Percentiles rank a stretch among this genome's conserved stretches.
phyloP scores from a whole-genome alignment of 345 rosid genomes.

The Gossypium bickii region DNA sequence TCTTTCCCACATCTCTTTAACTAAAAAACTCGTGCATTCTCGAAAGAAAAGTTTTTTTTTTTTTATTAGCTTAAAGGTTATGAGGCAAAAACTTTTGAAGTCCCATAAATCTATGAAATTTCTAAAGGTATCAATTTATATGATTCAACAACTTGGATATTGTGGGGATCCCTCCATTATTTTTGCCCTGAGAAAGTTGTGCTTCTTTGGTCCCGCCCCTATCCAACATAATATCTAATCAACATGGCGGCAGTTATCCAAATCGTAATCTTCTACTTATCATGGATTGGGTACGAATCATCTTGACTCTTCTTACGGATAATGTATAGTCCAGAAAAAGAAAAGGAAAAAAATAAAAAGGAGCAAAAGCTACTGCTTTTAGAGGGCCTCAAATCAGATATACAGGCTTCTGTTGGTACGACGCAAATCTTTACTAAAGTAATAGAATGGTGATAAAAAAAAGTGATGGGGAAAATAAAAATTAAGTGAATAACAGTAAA shows the following conservation, averaged over 20 bases:
- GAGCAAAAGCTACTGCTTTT: not conserved
- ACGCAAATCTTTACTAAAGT: constrained; percentile 1
- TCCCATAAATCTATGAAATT: constrained; percentile 3
- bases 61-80: too few relatives aligned
- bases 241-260: constrained; percentile 1
- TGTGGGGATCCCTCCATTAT: constrained; percentile 4
- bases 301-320: not conserved
- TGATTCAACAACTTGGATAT: not conserved
- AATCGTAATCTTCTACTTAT: not conserved
- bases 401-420: not conserved
- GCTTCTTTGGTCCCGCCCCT: constrained; percentile 7
- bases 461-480: not conserved
- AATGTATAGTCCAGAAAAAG: not conserved
- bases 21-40: constrained; percentile 11
- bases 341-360: not conserved
- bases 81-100: not conserved
- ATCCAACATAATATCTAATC: not conserved
- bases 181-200: constrained; percentile 2
- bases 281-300: constrained; percentile 1
- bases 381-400: not conserved
- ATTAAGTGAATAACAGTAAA: not conserved
- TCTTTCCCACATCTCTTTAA: constrained; percentile 2
- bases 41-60: not conserved
- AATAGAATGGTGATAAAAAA: not conserved
- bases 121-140: not conserved